A percentile compares a stretch with the other conserved stretches of the same genome.
These are phyloP conservation scores for Botryotinia narcissicola DNA, from an alignment of 2,329 filamentous ascomycete genomes.

Conservation along the genomic window DNA sequence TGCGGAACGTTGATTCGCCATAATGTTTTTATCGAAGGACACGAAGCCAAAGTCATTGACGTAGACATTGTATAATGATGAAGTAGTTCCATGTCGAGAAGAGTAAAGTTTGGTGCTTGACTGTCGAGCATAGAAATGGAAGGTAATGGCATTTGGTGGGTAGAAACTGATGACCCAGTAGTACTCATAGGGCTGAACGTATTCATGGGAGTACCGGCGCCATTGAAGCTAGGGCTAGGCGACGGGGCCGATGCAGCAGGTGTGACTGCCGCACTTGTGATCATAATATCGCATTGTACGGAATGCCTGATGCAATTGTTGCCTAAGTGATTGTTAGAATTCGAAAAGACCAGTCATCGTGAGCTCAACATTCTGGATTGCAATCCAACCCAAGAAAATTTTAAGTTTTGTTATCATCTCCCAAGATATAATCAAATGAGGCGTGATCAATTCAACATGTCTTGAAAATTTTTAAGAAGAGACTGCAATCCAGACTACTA, in stretches of 20 bases:
- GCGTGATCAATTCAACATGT: background rate
- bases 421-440: background rate
- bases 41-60: constrained; percentile 46
- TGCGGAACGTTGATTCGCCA: constrained; percentile 48
- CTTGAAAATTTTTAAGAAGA: background rate
- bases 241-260: background rate
- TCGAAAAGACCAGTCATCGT: background rate
- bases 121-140: background rate
- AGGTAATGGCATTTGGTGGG: constrained; percentile 10
- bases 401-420: background rate
- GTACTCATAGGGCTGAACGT: constrained; percentile 14
- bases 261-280: background rate
- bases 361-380: background rate
- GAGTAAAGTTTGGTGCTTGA: constrained; percentile 6
- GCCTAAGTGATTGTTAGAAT: background rate
- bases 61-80: constrained; percentile 53
- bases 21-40: constrained; percentile 44
- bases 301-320: constrained; percentile 44
- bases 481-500: background rate
- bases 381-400: background rate
- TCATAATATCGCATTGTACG: constrained; percentile 40
- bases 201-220: background rate
- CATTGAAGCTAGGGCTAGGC: background rate
- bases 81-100: constrained; percentile 51
- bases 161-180: background rate